Evolutionary conservation across 192 early-diverging fungal genomes (phyloP).

Genomic region (Jimgerdemannia flammicorona): DNA sequence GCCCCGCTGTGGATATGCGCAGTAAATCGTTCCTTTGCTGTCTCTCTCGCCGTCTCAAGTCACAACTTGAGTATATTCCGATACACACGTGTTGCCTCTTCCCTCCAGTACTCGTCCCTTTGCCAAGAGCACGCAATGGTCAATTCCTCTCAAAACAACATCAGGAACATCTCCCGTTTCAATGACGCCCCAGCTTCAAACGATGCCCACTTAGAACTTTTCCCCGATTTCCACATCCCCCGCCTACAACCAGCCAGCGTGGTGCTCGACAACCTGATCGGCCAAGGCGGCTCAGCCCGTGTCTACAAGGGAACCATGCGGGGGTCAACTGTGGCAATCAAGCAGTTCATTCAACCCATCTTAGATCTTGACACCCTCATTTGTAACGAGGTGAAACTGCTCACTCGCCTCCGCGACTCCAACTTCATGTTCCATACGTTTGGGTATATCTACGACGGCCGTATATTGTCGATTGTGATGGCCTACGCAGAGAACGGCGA

Average conservation of each 20-base stretch:
- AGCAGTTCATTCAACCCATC: not conserved
- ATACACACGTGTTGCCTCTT: no score
- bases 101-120: no score
- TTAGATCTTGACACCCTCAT: not conserved
- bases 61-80: no score
- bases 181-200: not conserved
- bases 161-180: not conserved
- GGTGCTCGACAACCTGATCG: not conserved
- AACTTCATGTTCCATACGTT: not conserved
- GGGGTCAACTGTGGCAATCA: not conserved
- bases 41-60: no score
- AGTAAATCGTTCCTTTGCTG: no score
- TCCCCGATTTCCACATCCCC: not conserved
- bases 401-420: not conserved
- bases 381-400: not conserved
- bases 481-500: not conserved
- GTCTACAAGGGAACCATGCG: not conserved
- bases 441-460: not conserved
- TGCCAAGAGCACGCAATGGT: not conserved
- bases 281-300: not conserved
- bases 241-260: not conserved
- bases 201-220: not conserved
- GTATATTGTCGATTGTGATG: not conserved
- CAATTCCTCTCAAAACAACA: not conserved
- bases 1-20: no score